Conservation (phyloP, 108 stramenopile species). For the Skeletonema potamos region DNA sequence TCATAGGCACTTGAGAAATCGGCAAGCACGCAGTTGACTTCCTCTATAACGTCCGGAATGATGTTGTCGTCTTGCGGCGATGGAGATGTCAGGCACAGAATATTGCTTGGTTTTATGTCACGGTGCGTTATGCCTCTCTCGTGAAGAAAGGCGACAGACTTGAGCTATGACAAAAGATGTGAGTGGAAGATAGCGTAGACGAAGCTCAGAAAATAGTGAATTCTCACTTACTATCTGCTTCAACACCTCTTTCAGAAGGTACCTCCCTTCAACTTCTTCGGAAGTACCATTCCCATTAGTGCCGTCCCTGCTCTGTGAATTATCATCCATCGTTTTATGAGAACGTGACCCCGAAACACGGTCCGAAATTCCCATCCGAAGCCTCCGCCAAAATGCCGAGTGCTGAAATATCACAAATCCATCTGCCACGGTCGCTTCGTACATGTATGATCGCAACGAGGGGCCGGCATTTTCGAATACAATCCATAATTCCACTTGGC, state of each 20-base stretch:
- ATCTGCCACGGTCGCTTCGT: conserved; percentile 56
- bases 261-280: conserved; percentile 20
- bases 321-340: background rate
- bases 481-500: conserved; percentile 76
- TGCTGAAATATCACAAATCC: conserved; percentile 76
- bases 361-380: conserved; percentile 45
- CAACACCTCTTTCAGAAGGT: conserved; percentile 50
- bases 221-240: conserved; percentile 47
- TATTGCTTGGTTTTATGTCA: conserved; percentile 81
- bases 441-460: conserved; percentile 75
- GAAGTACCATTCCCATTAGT: background rate
- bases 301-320: background rate
- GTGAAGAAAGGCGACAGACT: conserved; percentile 66
- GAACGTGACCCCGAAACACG: conserved; percentile 7
- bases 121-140: conserved; percentile 71
- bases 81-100: conserved; percentile 63
- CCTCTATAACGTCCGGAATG: conserved; percentile 30
- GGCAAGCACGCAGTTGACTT: conserved; percentile 61
- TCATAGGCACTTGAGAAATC: conserved; percentile 83
- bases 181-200: background rate
- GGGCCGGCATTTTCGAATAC: conserved; percentile 79
- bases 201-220: background rate
- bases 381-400: conserved; percentile 68
- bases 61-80: conserved; percentile 6
- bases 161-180: background rate